A percentile compares a stretch with the other conserved stretches of the same genome.
Evolutionary conservation across 192 early-diverging fungal genomes (phyloP).

Genomic region (Coemansia sp.): DNA sequence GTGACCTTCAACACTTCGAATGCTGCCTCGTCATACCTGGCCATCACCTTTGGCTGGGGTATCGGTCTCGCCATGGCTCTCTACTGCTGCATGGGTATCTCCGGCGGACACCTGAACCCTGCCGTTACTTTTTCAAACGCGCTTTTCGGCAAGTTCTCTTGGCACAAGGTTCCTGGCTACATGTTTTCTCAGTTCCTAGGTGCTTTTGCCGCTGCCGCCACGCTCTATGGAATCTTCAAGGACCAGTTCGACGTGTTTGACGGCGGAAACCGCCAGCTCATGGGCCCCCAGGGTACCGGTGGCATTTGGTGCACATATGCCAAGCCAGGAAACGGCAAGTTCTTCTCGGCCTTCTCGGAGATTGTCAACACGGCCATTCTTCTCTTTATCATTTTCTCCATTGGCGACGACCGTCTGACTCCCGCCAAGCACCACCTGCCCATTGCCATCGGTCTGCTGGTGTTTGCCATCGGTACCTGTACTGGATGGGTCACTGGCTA

Average conservation of each 20-base stretch:
- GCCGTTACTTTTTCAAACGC: constrained; percentile 70
- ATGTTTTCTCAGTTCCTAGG: constrained; percentile 67
- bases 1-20: constrained; percentile 43
- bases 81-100: constrained; percentile 62
- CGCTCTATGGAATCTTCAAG: constrained; percentile 64
- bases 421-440: constrained; percentile 58
- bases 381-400: constrained; percentile 61
- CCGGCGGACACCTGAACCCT: constrained; percentile 77
- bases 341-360: constrained; percentile 62
- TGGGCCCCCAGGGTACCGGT: constrained; percentile 56
- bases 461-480: constrained; percentile 62
- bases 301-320: constrained; percentile 68
- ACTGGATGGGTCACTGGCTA: constrained; percentile 67
- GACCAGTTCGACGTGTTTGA: constrained; percentile 59
- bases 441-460: constrained; percentile 60
- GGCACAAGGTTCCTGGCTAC: constrained; percentile 65
- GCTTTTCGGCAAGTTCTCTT: constrained; percentile 66
- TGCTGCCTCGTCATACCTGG: constrained; percentile 51
- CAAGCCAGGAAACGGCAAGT: constrained; percentile 53
- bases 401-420: constrained; percentile 60
- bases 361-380: constrained; percentile 67
- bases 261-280: constrained; percentile 52
- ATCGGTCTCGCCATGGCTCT: constrained; percentile 64
- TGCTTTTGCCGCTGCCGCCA: constrained; percentile 68
- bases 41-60: constrained; percentile 63